A percentile compares a stretch with the other conserved stretches of the same genome.
Conservation (phyloP, 2,329 filamentous ascomycete species). For the Aspergillus novoparasiticus region DNA sequence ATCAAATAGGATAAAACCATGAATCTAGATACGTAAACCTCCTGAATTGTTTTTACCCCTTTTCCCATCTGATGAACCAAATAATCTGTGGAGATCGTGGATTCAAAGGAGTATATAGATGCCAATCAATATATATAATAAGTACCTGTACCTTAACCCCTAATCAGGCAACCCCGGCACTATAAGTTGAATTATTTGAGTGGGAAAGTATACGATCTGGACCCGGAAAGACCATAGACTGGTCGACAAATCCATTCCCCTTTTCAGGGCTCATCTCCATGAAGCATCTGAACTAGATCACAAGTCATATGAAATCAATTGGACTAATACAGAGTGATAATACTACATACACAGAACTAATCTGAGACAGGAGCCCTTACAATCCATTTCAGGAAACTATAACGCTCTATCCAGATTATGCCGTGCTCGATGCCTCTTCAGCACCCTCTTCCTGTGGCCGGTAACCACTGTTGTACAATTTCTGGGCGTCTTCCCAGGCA, state of each 20-base stretch:
- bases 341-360: conserved; percentile 9
- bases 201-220: neutral
- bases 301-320: neutral
- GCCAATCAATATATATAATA: neutral
- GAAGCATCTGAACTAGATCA: neutral
- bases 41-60: neutral
- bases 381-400: neutral
- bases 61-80: neutral
- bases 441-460: conserved; percentile 37
- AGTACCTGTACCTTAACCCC: neutral
- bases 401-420: neutral
- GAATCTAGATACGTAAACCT: neutral
- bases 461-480: conserved; percentile 39
- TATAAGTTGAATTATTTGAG: neutral
- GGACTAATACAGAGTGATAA: conserved; percentile 6
- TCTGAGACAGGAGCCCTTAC: neutral
- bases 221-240: neutral
- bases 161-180: neutral
- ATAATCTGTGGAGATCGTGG: conserved; percentile 2
- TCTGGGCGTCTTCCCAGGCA: conserved; percentile 63
- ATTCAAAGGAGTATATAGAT: neutral
- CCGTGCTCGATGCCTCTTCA: conserved; percentile 9
- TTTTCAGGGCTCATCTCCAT: neutral
- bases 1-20: neutral
- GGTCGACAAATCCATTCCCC: neutral